phyloP scores from a whole-genome alignment of 1,284 basidiomycete genomes.

The Leccinum glutinopallens region DNA sequence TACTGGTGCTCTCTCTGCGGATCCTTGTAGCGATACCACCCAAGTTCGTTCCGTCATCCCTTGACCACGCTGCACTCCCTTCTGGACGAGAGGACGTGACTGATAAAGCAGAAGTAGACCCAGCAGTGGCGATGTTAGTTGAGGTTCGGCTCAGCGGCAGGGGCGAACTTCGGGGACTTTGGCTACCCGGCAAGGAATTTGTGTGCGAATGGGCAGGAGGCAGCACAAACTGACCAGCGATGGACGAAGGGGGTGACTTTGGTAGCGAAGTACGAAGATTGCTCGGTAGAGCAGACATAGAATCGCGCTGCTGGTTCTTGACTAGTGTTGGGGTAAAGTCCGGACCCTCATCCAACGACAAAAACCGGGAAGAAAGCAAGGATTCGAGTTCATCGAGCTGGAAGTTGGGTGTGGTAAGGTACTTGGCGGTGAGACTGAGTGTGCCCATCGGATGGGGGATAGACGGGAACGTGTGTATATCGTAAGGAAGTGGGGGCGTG shows the following conservation, averaged over 20 bases:
- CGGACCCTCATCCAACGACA: conserved; percentile 57
- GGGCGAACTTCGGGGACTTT: conserved; percentile 40
- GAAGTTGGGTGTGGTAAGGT: conserved; percentile 68
- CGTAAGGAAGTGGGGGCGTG: conserved; percentile 47
- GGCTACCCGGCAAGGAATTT: conserved; percentile 34
- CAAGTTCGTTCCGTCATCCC: conserved; percentile 38
- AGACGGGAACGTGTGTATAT: conserved; percentile 58
- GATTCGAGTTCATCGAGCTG: conserved; percentile 74
- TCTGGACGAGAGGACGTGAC: conserved; percentile 45
- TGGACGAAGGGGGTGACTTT: conserved; percentile 45
- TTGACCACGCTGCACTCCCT: conserved; percentile 39
- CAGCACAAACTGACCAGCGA: conserved; percentile 60
- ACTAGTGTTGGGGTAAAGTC: conserved; percentile 65
- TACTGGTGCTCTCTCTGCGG: conserved; percentile 44
- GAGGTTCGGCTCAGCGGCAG: conserved; percentile 40
- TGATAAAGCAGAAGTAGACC: conserved; percentile 40
- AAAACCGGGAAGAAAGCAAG: conserved; percentile 69
- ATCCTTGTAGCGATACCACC: conserved; percentile 41
- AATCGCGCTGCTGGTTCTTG: conserved; percentile 55
- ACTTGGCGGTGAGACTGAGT: conserved; percentile 60
- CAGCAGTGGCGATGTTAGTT: conserved; percentile 33
- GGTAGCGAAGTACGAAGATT: conserved; percentile 48
- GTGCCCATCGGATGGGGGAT: conserved; percentile 70
- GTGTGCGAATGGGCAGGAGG: conserved; percentile 43
- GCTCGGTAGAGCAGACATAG: conserved; percentile 47